Evolutionary conservation across 345 rosid species (phyloP).

Genomic region (Ceriops tagal): DNA sequence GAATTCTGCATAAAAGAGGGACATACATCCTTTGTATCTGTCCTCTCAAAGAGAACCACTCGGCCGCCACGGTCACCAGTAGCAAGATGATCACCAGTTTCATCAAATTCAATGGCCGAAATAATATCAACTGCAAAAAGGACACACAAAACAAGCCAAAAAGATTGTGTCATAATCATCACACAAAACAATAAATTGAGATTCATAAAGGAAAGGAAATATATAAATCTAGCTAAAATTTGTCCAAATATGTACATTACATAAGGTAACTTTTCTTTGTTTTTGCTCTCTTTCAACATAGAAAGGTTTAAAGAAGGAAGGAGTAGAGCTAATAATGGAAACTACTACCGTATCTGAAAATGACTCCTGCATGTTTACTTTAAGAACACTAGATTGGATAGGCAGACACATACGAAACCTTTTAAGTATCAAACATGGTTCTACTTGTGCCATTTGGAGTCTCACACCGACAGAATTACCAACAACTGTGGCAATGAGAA

Average conservation of each 20-base stretch:
- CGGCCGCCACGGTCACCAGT: slow-evolving; percentile 99
- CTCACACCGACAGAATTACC: background rate
- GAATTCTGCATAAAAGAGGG: slow-evolving; percentile 18
- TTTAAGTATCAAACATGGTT: background rate
- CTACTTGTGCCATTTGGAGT: background rate
- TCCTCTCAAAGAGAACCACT: slow-evolving; percentile 97
- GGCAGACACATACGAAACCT: background rate
- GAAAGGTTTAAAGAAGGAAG: background rate
- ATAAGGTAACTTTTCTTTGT: background rate
- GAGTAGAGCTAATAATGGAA: too few species aligned
- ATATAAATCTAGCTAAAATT: too few species aligned
- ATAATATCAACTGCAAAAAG: slow-evolving; percentile 85
- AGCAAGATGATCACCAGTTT: slow-evolving; percentile 94
- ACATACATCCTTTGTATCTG: slow-evolving; percentile 73
- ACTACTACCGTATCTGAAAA: background rate
- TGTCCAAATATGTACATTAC: too few species aligned
- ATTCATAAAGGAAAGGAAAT: too few species aligned
- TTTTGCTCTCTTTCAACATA: background rate
- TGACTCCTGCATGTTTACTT: background rate
- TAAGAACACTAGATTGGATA: background rate
- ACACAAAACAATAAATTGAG: background rate
- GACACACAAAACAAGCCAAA: slow-evolving; percentile 16
- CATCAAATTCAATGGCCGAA: slow-evolving; percentile 98
- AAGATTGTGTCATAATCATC: background rate
- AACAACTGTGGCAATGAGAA: background rate